A percentile compares a stretch with the other conserved stretches of the same genome.
phyloP scores from a whole-genome alignment of 2,329 filamentous ascomycete species.

The Colletotrichum brevisporum region DNA sequence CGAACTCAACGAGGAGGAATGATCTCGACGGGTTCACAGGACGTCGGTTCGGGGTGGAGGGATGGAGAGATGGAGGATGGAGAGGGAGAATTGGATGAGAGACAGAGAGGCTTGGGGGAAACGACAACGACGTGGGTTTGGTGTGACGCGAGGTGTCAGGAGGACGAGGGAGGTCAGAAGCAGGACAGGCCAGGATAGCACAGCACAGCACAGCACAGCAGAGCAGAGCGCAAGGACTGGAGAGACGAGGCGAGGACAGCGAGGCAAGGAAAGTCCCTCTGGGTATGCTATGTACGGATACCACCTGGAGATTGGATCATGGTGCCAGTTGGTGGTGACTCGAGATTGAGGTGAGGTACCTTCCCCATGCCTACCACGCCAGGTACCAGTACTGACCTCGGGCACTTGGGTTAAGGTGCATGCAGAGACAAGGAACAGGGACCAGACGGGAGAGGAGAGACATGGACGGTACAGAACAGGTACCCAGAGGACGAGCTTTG shows the following conservation, averaged over 20 bases:
- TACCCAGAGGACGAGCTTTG: slow-evolving; percentile 5
- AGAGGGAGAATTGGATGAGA: slow-evolving; percentile 5
- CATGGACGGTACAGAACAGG: slow-evolving; percentile 24
- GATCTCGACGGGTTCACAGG: slow-evolving; percentile 19
- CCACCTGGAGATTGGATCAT: slow-evolving; percentile 7
- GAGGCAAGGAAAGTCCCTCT: slow-evolving; percentile 6
- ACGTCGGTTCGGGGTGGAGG: background rate
- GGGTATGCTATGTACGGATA: no score
- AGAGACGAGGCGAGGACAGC: slow-evolving; percentile 7
- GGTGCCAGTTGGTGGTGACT: slow-evolving; percentile 3
- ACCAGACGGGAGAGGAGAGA: slow-evolving; percentile 20
- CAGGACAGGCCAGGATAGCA: slow-evolving; percentile 26
- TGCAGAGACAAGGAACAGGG: slow-evolving; percentile 23
- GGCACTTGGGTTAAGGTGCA: slow-evolving; percentile 1
- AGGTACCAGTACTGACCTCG: slow-evolving; percentile 9
- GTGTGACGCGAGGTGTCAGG: slow-evolving; percentile 29
- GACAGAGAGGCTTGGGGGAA: background rate
- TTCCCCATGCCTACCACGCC: background rate
- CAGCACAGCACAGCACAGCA: slow-evolving; percentile 4
- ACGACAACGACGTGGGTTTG: slow-evolving; percentile 3
- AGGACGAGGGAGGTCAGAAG: slow-evolving; percentile 25
- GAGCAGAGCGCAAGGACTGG: no score
- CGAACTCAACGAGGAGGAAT: slow-evolving; percentile 22
- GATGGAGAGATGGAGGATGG: slow-evolving; percentile 3
- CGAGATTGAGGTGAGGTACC: background rate